These are phyloP conservation scores for Alternaria incomplexa DNA, from an alignment of 2,329 filamentous ascomycete genomes.

Conservation along the genomic window DNA sequence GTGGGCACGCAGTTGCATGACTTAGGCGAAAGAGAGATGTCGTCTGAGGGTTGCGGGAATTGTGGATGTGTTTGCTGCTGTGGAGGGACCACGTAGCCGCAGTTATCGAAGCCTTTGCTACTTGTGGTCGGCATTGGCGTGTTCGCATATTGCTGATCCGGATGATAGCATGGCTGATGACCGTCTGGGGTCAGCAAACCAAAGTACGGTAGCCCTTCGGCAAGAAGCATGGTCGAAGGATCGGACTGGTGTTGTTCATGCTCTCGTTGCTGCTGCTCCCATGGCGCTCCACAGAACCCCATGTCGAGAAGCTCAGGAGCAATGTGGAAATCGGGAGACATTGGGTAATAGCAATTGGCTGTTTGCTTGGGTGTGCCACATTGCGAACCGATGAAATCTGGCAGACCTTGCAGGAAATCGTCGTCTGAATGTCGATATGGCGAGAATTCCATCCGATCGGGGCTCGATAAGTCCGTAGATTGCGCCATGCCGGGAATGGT, in stretches of 20 bases:
- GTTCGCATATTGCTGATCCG: not conserved
- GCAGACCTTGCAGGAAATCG: not conserved
- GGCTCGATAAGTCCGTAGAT: not conserved
- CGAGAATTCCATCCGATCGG: slow-evolving; percentile 3
- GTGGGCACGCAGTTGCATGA: not conserved
- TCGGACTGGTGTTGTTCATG: not conserved
- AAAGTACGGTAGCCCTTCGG: slow-evolving; percentile 5
- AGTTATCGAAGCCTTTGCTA: not conserved
- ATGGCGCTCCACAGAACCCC: not conserved
- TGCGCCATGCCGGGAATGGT: not conserved
- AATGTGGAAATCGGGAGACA: slow-evolving; percentile 5
- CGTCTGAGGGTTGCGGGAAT: not conserved
- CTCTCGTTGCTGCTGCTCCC: not conserved
- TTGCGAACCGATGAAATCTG: not conserved
- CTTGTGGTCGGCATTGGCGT: not conserved
- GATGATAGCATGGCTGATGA: not conserved
- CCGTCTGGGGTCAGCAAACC: slow-evolving; percentile 3
- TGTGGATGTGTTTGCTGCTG: not conserved
- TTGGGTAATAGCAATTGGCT: not conserved
- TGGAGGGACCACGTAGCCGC: not conserved
- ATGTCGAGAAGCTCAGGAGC: slow-evolving; percentile 2
- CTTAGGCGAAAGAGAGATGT: not conserved
- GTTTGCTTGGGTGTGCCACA: not conserved
- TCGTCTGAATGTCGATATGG: not conserved
- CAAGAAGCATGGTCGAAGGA: not conserved